Percentiles rank a stretch among this genome's conserved stretches.
These are phyloP conservation scores for Cinnamomum chago DNA, from an alignment of 164 flowering plant genomes.

Conservation along the genomic window DNA sequence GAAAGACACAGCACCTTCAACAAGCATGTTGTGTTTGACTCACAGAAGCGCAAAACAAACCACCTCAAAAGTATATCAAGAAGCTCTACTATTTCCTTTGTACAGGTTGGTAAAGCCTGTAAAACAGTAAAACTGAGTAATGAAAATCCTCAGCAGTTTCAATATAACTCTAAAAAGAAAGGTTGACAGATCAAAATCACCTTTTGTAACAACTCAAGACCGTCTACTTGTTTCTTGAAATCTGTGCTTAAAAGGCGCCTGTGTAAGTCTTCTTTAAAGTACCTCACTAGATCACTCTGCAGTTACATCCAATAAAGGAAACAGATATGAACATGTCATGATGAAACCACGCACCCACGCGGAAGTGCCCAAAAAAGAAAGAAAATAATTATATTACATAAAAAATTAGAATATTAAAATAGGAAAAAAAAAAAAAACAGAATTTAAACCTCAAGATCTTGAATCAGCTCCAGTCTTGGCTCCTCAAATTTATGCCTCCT, in stretches of 20 bases:
- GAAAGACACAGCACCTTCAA: conserved; percentile 56
- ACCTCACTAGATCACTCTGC: conserved; percentile 84
- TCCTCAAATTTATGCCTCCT: conserved; percentile 93
- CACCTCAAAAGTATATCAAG: conserved; percentile 84
- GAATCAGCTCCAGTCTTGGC: conserved; percentile 83
- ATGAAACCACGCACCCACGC: neutral
- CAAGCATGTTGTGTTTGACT: conserved; percentile 95
- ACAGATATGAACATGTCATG: neutral
- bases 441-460: conserved; percentile 85
- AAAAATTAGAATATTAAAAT: neutral
- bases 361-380: neutral
- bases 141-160: neutral
- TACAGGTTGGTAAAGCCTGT: conserved; percentile 77
- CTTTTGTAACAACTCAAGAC: conserved; percentile 93
- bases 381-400: neutral
- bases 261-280: conserved; percentile 87
- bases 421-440: neutral
- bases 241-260: conserved; percentile 77
- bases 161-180: neutral
- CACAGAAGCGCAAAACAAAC: conserved; percentile 93
- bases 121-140: neutral
- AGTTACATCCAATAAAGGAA: conserved; percentile 1
- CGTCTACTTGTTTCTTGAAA: conserved; percentile 95
- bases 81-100: conserved; percentile 76
- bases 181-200: conserved; percentile 27